Conservation (phyloP, 768 basidiomycete genomes). For the Boletus speciosus region DNA sequence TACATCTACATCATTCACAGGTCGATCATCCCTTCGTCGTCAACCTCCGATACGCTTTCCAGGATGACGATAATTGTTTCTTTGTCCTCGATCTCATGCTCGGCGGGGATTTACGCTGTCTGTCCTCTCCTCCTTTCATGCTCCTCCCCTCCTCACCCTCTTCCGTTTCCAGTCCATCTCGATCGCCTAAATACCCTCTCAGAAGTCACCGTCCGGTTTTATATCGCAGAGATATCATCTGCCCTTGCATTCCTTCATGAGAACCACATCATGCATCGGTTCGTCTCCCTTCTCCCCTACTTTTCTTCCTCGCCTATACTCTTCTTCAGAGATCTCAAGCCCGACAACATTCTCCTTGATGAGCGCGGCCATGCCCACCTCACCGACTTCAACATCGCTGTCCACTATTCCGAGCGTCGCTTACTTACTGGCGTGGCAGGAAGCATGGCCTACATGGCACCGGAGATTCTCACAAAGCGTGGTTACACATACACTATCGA, state of each 20-base stretch:
- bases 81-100: slow-evolving; percentile 98
- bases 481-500: slow-evolving; percentile 95
- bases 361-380: slow-evolving; percentile 94
- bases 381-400: slow-evolving; percentile 98
- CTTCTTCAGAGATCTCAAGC: slow-evolving; percentile 79
- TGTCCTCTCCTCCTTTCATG: slow-evolving; percentile 23
- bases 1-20: slow-evolving; percentile 36
- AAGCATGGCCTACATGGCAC: slow-evolving; percentile 99
- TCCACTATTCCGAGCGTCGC: slow-evolving; percentile 87
- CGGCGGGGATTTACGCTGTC: slow-evolving; percentile 91
- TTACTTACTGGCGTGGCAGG: slow-evolving; percentile 89
- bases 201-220: slow-evolving; percentile 82
- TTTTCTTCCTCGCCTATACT: background rate
- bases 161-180: slow-evolving; percentile 66
- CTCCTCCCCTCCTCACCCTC: background rate
- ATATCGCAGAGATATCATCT: slow-evolving; percentile 85
- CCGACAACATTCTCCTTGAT: slow-evolving; percentile 96
- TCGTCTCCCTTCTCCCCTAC: slow-evolving; percentile 21
- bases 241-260: slow-evolving; percentile 90
- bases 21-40: slow-evolving; percentile 95
- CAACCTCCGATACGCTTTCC: slow-evolving; percentile 93
- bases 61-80: slow-evolving; percentile 98
- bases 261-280: slow-evolving; percentile 96
- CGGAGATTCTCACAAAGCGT: slow-evolving; percentile 84
- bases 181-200: slow-evolving; percentile 73